Evolutionary conservation across 768 basidiomycete genomes (phyloP).

Genomic region (Russula emetica): DNA sequence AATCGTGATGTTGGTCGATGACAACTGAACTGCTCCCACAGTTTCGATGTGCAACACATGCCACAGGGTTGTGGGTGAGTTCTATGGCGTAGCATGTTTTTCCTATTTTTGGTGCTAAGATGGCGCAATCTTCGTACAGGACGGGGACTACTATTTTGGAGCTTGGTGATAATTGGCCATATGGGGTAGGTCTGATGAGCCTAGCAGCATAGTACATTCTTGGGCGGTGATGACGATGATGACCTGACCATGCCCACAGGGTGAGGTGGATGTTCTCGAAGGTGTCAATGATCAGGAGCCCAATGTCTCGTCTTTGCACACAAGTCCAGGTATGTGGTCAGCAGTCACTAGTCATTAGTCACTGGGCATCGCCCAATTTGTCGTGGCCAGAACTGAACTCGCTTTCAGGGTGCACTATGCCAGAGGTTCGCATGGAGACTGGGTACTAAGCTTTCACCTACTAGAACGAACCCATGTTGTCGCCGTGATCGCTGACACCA

Average conservation of each 20-base stretch:
- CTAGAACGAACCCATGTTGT: too few species aligned
- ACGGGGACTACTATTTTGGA: constrained; percentile 61
- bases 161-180: constrained; percentile 48
- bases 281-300: constrained; percentile 54
- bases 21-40: constrained; percentile 17
- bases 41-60: constrained; percentile 55
- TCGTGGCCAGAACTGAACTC: background rate
- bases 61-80: constrained; percentile 54
- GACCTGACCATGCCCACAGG: constrained; percentile 35
- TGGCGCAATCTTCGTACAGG: constrained; percentile 9
- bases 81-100: constrained; percentile 16
- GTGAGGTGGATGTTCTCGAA: constrained; percentile 52
- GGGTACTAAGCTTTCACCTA: constrained; percentile 41
- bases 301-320: constrained; percentile 55
- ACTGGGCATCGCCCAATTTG: background rate
- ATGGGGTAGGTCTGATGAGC: constrained; percentile 33
- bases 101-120: constrained; percentile 1
- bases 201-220: background rate
- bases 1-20: background rate
- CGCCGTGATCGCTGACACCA: background rate
- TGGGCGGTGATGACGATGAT: constrained; percentile 6
- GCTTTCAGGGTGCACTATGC: constrained; percentile 52
- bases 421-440: constrained; percentile 40
- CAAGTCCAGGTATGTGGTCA: constrained; percentile 34
- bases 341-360: background rate